phyloP scores from a whole-genome alignment of 208 protist species.

The Naegleria gruberi region DNA sequence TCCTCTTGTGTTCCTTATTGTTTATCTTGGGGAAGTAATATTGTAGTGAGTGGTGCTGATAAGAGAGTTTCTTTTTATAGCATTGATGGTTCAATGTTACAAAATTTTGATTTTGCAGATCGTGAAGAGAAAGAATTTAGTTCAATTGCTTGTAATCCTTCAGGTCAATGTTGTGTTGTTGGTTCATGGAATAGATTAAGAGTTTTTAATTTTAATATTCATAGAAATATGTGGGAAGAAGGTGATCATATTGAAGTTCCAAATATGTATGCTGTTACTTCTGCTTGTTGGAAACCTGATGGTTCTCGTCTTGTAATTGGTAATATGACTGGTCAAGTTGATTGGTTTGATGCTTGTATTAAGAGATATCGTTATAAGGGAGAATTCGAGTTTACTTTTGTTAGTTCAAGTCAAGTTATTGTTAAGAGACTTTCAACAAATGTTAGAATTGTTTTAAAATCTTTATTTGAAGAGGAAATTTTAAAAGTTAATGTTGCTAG shows the following conservation, averaged over 20 bases:
- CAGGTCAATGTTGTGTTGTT: slow-evolving; percentile 78
- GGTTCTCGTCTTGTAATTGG: slow-evolving; percentile 82
- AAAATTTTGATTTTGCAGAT: slow-evolving; percentile 73
- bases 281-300: slow-evolving; percentile 82
- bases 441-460: slow-evolving; percentile 80
- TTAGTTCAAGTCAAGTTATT: slow-evolving; percentile 87
- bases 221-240: slow-evolving; percentile 82
- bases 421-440: slow-evolving; percentile 82
- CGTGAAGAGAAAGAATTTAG: slow-evolving; percentile 80
- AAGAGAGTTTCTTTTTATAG: slow-evolving; percentile 76
- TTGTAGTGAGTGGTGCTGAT: slow-evolving; percentile 78
- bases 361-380: slow-evolving; percentile 80
- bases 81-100: slow-evolving; percentile 60
- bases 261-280: slow-evolving; percentile 79
- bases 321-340: slow-evolving; percentile 78
- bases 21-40: slow-evolving; percentile 80
- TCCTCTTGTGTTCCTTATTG: slow-evolving; percentile 77
- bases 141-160: slow-evolving; percentile 73
- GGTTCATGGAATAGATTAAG: slow-evolving; percentile 72
- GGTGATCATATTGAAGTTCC: slow-evolving; percentile 55
- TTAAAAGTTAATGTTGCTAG: slow-evolving; percentile 88
- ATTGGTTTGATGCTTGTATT: slow-evolving; percentile 91
- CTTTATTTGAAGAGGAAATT: slow-evolving; percentile 84
- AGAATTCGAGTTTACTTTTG: slow-evolving; percentile 95
- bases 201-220: slow-evolving; percentile 81